A percentile compares a stretch with the other conserved stretches of the same genome.
Evolutionary conservation across 2,329 filamentous ascomycete genomes (phyloP).

Genomic region (Penicillium nordicum): DNA sequence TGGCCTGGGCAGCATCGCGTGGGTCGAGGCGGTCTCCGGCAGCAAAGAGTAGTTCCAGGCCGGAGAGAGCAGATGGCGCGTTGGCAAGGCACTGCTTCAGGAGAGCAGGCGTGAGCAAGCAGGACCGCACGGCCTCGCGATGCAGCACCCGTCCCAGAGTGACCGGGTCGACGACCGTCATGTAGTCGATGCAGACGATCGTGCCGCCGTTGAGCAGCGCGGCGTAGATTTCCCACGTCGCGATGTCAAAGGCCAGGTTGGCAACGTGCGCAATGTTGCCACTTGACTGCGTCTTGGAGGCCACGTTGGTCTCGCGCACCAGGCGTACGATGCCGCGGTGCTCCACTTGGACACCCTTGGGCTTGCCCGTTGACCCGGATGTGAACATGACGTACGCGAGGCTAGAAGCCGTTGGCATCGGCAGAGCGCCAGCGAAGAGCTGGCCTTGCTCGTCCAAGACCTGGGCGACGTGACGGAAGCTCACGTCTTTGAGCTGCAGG

Average conservation of each 20-base stretch:
- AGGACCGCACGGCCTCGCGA: neutral
- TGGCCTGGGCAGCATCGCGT: too few species aligned
- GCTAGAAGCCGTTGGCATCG: too few species aligned
- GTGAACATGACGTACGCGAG: neutral
- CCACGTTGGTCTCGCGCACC: neutral
- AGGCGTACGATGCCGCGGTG: neutral
- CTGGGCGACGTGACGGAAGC: too few species aligned
- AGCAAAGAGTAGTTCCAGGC: too few species aligned
- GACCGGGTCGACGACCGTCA: neutral
- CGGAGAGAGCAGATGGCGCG: too few species aligned
- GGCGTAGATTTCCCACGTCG: neutral
- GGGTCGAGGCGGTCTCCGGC: too few species aligned
- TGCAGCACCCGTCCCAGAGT: neutral
- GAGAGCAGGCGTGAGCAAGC: neutral
- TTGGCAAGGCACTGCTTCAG: neutral
- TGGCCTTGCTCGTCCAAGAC: too few species aligned
- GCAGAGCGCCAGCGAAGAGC: too few species aligned
- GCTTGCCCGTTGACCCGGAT: neutral
- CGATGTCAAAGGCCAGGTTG: neutral
- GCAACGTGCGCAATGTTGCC: neutral
- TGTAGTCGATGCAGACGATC: neutral
- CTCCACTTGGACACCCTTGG: neutral
- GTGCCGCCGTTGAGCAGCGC: neutral
- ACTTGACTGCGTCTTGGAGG: too few species aligned
- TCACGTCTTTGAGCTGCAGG: too few species aligned